Conservation (phyloP, 2,329 filamentous ascomycete genomes). For the Neopestalotiopsis sp. region DNA sequence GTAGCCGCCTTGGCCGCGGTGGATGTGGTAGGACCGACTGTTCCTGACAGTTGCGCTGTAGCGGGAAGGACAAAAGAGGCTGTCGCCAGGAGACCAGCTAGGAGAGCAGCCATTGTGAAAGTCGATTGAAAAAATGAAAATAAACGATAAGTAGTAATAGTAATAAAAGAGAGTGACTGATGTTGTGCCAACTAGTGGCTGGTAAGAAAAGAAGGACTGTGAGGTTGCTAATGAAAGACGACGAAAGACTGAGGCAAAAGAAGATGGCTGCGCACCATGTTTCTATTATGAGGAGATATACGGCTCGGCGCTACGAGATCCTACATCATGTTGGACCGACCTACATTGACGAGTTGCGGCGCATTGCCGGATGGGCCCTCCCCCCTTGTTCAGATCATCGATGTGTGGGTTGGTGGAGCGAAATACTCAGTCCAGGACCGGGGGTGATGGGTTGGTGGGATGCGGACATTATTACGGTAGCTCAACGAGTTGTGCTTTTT, state of each 20-base stretch:
- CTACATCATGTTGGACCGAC: not conserved
- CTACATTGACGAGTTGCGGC: not conserved
- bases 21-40: slow-evolving; percentile 49
- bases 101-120: slow-evolving; percentile 16
- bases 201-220: slow-evolving; percentile 4
- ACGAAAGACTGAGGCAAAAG: not conserved
- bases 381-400: slow-evolving; percentile 11
- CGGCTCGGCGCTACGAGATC: not conserved
- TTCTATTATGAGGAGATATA: slow-evolving; percentile 1
- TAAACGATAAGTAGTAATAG: not conserved
- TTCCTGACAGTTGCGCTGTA: slow-evolving; percentile 44
- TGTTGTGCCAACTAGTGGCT: not conserved
- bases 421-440: not conserved
- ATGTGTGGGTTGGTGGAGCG: not conserved
- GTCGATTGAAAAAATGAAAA: not conserved
- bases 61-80: slow-evolving; percentile 15
- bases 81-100: slow-evolving; percentile 17
- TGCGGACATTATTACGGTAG: not conserved
- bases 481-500: not conserved
- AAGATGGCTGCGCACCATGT: not conserved
- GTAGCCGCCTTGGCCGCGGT: slow-evolving; percentile 31
- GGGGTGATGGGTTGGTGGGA: not conserved
- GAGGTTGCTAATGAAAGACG: not conserved
- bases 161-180: slow-evolving; percentile 5
- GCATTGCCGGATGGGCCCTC: not conserved